A percentile compares a stretch with the other conserved stretches of the same genome.
Evolutionary conservation across 116 monocot genomes (phyloP).

Genomic region (Dioscorea cayenensis): DNA sequence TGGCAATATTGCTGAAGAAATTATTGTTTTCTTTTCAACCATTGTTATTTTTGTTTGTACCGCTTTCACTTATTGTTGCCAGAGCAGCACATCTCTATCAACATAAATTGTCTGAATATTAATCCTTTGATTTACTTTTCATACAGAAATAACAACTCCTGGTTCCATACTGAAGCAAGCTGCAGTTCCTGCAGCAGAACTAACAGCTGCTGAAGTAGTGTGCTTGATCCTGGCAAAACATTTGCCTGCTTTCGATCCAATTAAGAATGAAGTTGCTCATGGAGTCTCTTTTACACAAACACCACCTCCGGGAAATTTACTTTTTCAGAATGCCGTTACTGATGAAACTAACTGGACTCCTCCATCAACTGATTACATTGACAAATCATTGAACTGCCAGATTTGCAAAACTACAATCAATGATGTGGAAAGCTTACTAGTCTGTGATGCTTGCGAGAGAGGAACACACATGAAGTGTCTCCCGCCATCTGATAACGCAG

Average conservation of each 20-base stretch:
- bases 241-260: slow-evolving; percentile 1
- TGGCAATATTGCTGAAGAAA: no score
- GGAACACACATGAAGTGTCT: slow-evolving; percentile 89
- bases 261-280: slow-evolving; percentile 22
- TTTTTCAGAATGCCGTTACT: neutral
- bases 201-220: slow-evolving; percentile 14
- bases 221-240: slow-evolving; percentile 16
- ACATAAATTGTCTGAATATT: no score
- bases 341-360: slow-evolving; percentile 45
- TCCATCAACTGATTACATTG: slow-evolving; percentile 74
- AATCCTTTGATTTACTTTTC: neutral
- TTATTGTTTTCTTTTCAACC: no score
- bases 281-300: slow-evolving; percentile 19
- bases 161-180: slow-evolving; percentile 10
- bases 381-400: slow-evolving; percentile 49
- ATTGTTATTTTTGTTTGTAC: no score
- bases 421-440: slow-evolving; percentile 77
- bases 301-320: slow-evolving; percentile 24
- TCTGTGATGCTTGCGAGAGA: slow-evolving; percentile 96
- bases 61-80: no score
- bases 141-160: neutral
- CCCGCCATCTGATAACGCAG: slow-evolving; percentile 41
- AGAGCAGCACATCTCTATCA: no score
- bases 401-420: slow-evolving; percentile 63
- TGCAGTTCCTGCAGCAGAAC: slow-evolving; percentile 15